These are phyloP conservation scores for Cardamine chenopodiifolia DNA, from an alignment of 345 rosid species.

Conservation along the genomic window DNA sequence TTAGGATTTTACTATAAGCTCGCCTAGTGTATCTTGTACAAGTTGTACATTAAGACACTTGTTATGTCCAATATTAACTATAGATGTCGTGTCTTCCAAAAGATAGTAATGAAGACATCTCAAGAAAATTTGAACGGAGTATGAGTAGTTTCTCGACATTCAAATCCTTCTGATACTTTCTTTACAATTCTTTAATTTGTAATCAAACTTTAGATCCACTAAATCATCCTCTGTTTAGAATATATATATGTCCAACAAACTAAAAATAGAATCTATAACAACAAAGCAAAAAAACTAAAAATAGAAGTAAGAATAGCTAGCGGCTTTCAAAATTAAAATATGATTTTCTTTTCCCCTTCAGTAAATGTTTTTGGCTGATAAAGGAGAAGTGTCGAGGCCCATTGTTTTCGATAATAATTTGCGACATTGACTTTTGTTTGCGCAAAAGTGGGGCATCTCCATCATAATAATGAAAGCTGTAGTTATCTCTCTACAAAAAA, in stretches of 20 bases:
- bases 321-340: background rate
- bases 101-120: too few species aligned
- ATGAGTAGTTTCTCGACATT: background rate
- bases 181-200: background rate
- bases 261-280: background rate
- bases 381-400: background rate
- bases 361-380: background rate
- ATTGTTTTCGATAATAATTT: background rate
- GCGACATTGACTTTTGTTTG: background rate
- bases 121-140: background rate
- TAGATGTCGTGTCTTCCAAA: background rate
- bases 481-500: background rate
- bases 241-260: background rate
- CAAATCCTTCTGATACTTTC: background rate
- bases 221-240: background rate
- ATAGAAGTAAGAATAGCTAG: background rate
- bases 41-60: background rate
- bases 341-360: background rate
- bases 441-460: background rate
- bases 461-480: background rate
- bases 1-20: too few species aligned
- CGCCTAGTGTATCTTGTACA: too few species aligned
- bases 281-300: background rate
- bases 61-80: background rate
- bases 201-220: background rate